Evolutionary conservation across 2,329 filamentous ascomycete species (phyloP).

Genomic region (Davidsoniella virescens): DNA sequence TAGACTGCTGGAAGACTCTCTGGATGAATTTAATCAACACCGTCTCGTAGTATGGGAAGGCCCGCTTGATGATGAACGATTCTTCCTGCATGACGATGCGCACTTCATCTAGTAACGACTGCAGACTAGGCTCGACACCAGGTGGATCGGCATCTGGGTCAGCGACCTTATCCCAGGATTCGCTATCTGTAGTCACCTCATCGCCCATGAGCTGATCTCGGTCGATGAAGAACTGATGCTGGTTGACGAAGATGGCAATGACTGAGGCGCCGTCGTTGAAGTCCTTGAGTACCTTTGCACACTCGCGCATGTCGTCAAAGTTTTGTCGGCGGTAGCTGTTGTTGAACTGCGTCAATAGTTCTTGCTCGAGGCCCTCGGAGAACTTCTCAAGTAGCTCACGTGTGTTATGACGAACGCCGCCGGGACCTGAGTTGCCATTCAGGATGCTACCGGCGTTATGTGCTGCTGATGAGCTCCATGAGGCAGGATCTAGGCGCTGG

Average conservation of each 20-base stretch:
- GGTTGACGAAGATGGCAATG: conserved; percentile 91
- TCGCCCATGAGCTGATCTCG: conserved; percentile 80
- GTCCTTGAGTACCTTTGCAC: conserved; percentile 80
- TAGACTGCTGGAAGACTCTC: conserved; percentile 91
- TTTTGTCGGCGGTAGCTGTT: conserved; percentile 90
- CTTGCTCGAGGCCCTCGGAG: conserved; percentile 86
- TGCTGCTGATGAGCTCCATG: conserved; percentile 54
- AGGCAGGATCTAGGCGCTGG: conserved; percentile 66
- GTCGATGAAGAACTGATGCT: conserved; percentile 98
- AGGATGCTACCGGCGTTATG: conserved; percentile 28
- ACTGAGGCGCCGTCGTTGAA: conserved; percentile 94
- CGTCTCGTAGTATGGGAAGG: conserved; percentile 91
- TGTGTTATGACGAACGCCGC: conserved; percentile 43
- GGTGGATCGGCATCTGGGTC: conserved; percentile 89
- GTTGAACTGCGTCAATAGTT: conserved; percentile 90
- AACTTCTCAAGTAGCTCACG: conserved; percentile 93
- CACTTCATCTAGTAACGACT: conserved; percentile 86
- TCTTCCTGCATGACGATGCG: conserved; percentile 93
- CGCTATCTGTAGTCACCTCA: conserved; percentile 58
- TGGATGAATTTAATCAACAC: conserved; percentile 88
- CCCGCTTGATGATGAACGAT: conserved; percentile 87
- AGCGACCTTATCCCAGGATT: conserved; percentile 79
- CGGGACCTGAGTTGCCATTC: conserved; percentile 27
- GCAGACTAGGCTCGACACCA: conserved; percentile 77
- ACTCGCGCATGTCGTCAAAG: conserved; percentile 96